Conservation (phyloP, 345 rosid species). For the Trapa incisa region DNA sequence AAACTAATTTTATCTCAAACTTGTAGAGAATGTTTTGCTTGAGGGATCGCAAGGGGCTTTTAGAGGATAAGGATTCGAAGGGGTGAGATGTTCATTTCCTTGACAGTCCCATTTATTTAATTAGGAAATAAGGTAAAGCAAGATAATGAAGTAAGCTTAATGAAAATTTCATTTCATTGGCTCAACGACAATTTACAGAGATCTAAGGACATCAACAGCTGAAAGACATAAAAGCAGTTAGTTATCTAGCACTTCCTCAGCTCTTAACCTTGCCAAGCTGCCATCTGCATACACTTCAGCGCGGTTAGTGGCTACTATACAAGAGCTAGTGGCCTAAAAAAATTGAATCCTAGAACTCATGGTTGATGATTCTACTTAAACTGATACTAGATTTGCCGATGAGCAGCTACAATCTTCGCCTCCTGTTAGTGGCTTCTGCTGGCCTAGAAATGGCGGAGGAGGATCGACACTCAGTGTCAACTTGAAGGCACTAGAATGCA, state of each 20-base stretch:
- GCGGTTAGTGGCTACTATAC: background rate
- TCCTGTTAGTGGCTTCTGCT: background rate
- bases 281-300: background rate
- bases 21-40: too few species aligned
- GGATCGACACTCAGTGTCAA: constrained; percentile 57
- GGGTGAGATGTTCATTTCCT: too few species aligned
- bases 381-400: constrained; percentile 23
- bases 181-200: constrained; percentile 1
- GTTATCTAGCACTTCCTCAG: too few species aligned
- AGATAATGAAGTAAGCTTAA: background rate
- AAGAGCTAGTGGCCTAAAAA: background rate
- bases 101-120: too few species aligned
- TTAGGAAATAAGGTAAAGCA: too few species aligned
- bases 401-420: constrained; percentile 6
- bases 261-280: background rate
- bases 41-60: too few species aligned
- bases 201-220: background rate
- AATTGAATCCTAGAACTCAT: background rate
- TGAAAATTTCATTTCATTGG: background rate
- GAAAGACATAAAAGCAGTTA: constrained; percentile 1
- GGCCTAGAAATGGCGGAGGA: constrained; percentile 28
- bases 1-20: too few species aligned
- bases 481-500: constrained; percentile 69
- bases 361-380: background rate
- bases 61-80: too few species aligned